These are phyloP conservation scores for Penicillium lividum DNA, from an alignment of 495 filamentous ascomycete species.

Conservation along the genomic window DNA sequence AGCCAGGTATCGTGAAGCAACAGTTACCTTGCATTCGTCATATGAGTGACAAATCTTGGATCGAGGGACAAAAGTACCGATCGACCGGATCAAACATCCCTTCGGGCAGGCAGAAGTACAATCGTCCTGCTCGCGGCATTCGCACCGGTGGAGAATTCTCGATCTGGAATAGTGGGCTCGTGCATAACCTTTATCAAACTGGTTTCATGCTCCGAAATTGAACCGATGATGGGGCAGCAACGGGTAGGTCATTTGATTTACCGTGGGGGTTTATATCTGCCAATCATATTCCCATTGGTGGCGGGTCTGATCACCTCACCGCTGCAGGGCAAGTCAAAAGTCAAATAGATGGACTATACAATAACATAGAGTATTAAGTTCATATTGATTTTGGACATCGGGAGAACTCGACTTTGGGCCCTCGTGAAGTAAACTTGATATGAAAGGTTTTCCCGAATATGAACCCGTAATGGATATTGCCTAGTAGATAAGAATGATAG, in stretches of 20 bases:
- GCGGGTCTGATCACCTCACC: constrained; percentile 8
- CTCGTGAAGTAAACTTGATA: neutral
- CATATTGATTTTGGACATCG: neutral
- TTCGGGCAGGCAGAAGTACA: constrained; percentile 3
- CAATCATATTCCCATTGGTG: neutral
- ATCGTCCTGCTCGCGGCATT: neutral
- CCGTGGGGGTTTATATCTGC: neutral
- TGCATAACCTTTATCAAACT: neutral
- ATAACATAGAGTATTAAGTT: neutral
- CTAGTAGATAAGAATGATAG: neutral
- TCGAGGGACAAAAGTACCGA: constrained; percentile 7
- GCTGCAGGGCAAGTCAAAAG: constrained; percentile 4
- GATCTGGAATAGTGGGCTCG: neutral
- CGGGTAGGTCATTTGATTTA: neutral
- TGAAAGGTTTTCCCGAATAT: too few relatives aligned
- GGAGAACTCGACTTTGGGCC: neutral
- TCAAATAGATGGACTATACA: neutral
- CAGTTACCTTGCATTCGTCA: neutral
- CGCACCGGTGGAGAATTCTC: neutral
- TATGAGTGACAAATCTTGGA: neutral
- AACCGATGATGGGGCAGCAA: neutral
- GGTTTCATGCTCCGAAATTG: neutral
- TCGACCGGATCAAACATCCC: neutral
- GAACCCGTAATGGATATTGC: neutral
- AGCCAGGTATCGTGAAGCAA: neutral